Evolutionary conservation across 257 asterid genomes (phyloP), one percentile per base, ranked within the genome.

Genomic region (Solanum bulbocastanum): DNA sequence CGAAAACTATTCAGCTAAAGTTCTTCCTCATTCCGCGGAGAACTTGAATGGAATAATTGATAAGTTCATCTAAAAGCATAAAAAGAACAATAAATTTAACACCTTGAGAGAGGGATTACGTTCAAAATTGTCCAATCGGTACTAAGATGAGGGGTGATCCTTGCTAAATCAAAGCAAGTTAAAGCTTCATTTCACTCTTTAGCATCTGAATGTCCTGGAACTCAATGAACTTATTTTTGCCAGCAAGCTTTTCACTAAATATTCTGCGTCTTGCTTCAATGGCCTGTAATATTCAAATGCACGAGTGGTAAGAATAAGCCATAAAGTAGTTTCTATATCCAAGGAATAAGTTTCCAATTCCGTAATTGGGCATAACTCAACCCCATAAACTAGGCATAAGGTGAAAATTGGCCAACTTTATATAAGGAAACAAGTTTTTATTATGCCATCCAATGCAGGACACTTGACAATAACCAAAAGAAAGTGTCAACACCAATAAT

Each of bases 251-350:
- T 81, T 88, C 92, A 13, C 89, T 88, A 87, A 92, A 90, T 20
- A 90, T 87, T 88, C 93, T 89, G 6, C 66, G 90, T 86, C 94
- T 91, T 65, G 95, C 92, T 89, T 89, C 90, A 76, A 83, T 44
- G 49, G 95, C 93, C 96, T 92, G 91, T 22, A 87, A 40, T 9
- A 83, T 91, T 84, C 81, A 88, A 46, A 44, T 16, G 68, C 40
- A 44, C 42, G 14, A 46, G 13, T 44, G 40, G 9, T 44, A 44
- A 27, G 66, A 9, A 69, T 1, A 69, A 69, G 39, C 66, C 66
- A 27, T 15, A 15, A 78, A 2, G 36, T 40, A 42, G 37, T 1
- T 12, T 14, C 32, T 25, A n/a, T 15, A 78, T 44, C 62, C 35
- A 35, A 78, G 1, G 37, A 71, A 71, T 32, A 71, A 15, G 7